Base-by-base conservation (phyloP, 768 basidiomycete species). In the Termitomyces sp. region DNA sequence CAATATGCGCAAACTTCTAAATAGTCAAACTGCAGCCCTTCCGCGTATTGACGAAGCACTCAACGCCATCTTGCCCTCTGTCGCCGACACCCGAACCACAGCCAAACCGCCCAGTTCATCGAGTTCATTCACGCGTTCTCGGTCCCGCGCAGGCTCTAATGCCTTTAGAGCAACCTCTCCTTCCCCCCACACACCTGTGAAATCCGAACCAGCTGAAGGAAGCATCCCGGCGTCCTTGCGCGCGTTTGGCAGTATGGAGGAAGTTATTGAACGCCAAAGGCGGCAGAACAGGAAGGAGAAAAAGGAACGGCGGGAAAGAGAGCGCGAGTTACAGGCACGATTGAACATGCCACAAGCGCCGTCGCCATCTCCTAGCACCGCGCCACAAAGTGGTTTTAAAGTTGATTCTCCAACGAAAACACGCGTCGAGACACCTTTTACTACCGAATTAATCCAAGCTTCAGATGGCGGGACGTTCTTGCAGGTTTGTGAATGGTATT, bases 1-100 rank as follows among this genome's bases (percentile, higher is more conserved):
- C 71, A 81, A 89, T 67, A 90, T 91, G 88, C 85, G 88, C 51
- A 82, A 83, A 62, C 90, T 88, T 73, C 76, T 89, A 61, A 84
- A 81, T 34, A 70, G 81, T 30, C 78, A 83, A 64, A 73, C 73
- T 63, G 65, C 71, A 51, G 66, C 68, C 54, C 67, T 77, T 69
- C 69, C 77, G 68, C 77, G 78, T 71, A 74, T 74, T 64, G 58
- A 73, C 61, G 70, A 71, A 55, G 68, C 66, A 59, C 70, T 72
- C 62, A 63, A 56, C 48, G 55, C 70, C 63, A 64, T 66, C 57
- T 66, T 65, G 58, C 55, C 72, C 60, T 70, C 69, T 62, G 70
- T 59, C 59, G 64, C 66, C 52, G 75, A 71, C 61, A 65, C 64
- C 51, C 69, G 61, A 60, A 67, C 65, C 54, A 66, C 63, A 28